Percentiles rank a stretch among this genome's conserved stretches.
phyloP scores from a whole-genome alignment of 2,329 filamentous ascomycete genomes.

The Colletotrichum sp. region DNA sequence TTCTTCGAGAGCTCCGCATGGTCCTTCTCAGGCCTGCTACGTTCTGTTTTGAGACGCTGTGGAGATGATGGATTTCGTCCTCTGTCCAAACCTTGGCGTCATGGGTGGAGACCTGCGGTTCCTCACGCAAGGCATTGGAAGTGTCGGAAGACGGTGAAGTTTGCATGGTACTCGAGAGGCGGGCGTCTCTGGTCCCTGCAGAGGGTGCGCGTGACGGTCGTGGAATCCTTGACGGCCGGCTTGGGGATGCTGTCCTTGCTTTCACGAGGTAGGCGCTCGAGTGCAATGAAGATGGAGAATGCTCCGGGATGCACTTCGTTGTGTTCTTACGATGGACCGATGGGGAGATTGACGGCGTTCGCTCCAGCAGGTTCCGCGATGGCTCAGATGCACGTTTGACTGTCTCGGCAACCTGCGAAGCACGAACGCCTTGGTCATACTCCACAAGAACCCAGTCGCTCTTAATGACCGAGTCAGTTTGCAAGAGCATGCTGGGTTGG shows the following conservation, averaged over 20 bases:
- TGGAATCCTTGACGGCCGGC: not conserved
- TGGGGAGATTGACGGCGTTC: not conserved
- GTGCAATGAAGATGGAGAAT: not conserved
- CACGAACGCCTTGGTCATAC: not conserved
- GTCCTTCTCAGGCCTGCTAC: not conserved
- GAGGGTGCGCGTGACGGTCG: not conserved
- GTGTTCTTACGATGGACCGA: not conserved
- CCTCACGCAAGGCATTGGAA: not conserved
- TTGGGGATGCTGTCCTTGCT: not conserved
- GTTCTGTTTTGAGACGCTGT: not conserved
- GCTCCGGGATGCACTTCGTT: not conserved
- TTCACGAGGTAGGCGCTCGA: not conserved
- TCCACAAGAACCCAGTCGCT: not conserved
- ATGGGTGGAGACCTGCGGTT: not conserved
- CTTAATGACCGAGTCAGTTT: not conserved
- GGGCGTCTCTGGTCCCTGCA: not conserved
- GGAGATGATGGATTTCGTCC: not conserved
- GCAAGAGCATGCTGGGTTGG: not conserved
- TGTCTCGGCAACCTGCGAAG: not conserved
- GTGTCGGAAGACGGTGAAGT: not conserved
- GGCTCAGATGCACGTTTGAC: not conserved
- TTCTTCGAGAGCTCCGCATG: not conserved
- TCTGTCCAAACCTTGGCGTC: not conserved
- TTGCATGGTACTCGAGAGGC: not conserved
- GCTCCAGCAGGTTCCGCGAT: not conserved